phyloP scores from a whole-genome alignment of 257 asterid species.

The Cruciata laevipes region DNA sequence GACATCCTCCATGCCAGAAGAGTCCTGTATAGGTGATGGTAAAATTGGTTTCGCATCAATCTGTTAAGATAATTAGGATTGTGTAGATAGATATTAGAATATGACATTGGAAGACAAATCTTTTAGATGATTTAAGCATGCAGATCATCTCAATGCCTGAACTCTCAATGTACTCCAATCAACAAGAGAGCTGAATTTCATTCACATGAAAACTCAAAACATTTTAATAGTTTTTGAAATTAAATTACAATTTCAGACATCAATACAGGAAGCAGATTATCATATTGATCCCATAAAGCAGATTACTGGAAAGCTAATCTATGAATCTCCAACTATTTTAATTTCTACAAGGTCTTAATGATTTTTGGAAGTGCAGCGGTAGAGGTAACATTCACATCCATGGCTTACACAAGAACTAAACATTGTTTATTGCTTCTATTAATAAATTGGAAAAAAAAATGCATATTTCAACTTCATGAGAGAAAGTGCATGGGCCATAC shows the following conservation, averaged over 20 bases:
- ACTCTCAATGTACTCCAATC: not conserved
- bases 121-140: not conserved
- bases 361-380: not conserved
- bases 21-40: conserved; percentile 33
- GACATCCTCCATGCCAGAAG: conserved; percentile 46
- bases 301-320: not conserved
- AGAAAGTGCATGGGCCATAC: not conserved
- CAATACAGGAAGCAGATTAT: not conserved
- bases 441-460: not conserved
- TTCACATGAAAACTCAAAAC: not conserved
- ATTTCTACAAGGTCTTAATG: not conserved
- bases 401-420: not conserved
- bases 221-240: not conserved
- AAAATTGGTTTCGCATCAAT: conserved; percentile 36
- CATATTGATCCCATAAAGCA: not conserved
- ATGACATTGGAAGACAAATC: no score
- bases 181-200: not conserved
- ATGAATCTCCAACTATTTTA: not conserved
- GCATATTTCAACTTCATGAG: not conserved
- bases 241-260: not conserved
- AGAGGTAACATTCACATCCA: conserved; percentile 1
- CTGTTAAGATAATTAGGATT: conserved; percentile 21
- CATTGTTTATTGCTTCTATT: not conserved
- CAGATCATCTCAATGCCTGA: not conserved
- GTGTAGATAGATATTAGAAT: not conserved